Percentiles rank a stretch among this genome's conserved stretches.
These are phyloP conservation scores for Colletotrichum tropicicola DNA, from an alignment of 2,329 filamentous ascomycete genomes.

Conservation along the genomic window DNA sequence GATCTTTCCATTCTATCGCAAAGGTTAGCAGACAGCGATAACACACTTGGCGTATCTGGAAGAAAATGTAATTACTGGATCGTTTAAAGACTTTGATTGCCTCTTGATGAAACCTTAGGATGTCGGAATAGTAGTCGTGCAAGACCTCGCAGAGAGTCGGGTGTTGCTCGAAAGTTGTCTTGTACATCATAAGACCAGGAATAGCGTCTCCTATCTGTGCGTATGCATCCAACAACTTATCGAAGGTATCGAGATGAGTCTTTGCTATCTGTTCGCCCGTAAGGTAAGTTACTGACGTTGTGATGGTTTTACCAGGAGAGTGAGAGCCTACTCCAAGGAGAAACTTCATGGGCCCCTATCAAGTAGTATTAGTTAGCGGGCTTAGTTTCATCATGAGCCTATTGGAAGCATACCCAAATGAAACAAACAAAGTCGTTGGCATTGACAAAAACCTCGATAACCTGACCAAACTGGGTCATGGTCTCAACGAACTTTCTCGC, in stretches of 20 bases:
- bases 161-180: neutral
- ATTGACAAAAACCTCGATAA: neutral
- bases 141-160: neutral
- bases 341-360: neutral
- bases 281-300: neutral
- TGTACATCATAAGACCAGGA: neutral
- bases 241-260: neutral
- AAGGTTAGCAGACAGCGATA: neutral
- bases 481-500: neutral
- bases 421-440: neutral
- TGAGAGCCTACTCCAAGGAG: neutral
- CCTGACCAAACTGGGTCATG: neutral
- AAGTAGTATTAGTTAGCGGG: neutral
- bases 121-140: neutral
- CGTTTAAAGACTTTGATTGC: neutral
- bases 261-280: neutral
- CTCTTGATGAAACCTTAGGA: neutral
- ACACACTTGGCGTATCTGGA: neutral
- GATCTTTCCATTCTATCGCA: neutral
- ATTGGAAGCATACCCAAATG: neutral
- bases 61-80: neutral
- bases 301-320: fast-evolving
- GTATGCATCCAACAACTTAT: neutral
- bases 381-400: neutral
- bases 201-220: neutral